Evolutionary conservation across 352 stramenopile genomes (phyloP).

Genomic region (Phytophthora citricola): DNA sequence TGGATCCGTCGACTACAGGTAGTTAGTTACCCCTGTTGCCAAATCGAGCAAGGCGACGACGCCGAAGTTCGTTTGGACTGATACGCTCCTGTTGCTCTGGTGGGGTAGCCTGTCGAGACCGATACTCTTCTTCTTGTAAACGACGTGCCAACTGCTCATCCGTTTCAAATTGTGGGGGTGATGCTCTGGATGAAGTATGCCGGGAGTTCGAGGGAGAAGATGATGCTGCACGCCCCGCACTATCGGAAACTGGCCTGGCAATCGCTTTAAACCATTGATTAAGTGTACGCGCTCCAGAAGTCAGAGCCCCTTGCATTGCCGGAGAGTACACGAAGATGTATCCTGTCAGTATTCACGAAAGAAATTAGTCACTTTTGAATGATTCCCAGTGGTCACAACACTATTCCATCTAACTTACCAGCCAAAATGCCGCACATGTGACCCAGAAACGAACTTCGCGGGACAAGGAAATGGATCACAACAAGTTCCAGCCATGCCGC

Average conservation of each 20-base stretch:
- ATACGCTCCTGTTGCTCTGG: slow-evolving; percentile 21
- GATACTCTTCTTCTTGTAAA: slow-evolving; percentile 42
- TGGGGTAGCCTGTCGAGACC: slow-evolving; percentile 5
- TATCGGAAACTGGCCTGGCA: slow-evolving; percentile 1
- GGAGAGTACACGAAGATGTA: slow-evolving; percentile 38
- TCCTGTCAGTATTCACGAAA: slow-evolving; percentile 10
- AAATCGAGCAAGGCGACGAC: slow-evolving; percentile 38
- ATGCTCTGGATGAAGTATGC: background rate
- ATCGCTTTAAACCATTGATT: slow-evolving; percentile 19
- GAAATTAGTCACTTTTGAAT: no score
- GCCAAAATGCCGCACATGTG: slow-evolving; percentile 91
- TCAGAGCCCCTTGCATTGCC: slow-evolving; percentile 27
- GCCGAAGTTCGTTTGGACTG: slow-evolving; percentile 32
- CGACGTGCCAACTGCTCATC: slow-evolving; percentile 34
- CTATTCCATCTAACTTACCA: slow-evolving; percentile 34
- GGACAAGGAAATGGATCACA: slow-evolving; percentile 88
- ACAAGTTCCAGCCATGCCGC: slow-evolving; percentile 90
- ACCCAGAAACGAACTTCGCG: slow-evolving; percentile 81
- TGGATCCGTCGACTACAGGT: background rate
- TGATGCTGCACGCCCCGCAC: background rate
- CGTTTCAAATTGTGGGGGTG: slow-evolving; percentile 20
- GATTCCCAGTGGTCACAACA: no score
- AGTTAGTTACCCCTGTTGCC: slow-evolving; percentile 2
- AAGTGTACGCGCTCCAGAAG: slow-evolving; percentile 3
- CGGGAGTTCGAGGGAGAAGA: background rate